Evolutionary conservation across 805 yeast genomes (phyloP).

Genomic region (Schwanniomyces yamadae): DNA sequence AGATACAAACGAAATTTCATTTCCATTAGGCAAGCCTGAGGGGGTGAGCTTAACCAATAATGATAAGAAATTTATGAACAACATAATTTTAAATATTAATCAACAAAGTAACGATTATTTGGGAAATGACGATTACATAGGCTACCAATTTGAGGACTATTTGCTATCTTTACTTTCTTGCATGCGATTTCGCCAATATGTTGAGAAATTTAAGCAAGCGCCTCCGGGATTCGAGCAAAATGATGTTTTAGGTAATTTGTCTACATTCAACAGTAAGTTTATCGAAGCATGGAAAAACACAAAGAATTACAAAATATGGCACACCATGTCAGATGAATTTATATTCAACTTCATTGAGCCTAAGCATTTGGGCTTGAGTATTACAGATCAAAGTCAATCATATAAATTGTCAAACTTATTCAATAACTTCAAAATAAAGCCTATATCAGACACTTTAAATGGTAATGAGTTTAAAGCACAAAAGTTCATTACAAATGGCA

Average conservation of each 20-base stretch:
- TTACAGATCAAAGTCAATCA: constrained; percentile 22
- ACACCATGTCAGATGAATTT: constrained; percentile 41
- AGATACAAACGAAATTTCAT: constrained; percentile 52
- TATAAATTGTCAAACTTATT: constrained; percentile 24
- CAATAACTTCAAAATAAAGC: constrained; percentile 19
- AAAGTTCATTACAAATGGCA: constrained; percentile 15
- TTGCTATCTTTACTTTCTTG: constrained; percentile 71
- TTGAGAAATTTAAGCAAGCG: constrained; percentile 33
- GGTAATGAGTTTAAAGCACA: constrained; percentile 20
- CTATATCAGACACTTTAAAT: constrained; percentile 4
- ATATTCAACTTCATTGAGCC: constrained; percentile 44
- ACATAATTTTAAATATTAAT: constrained; percentile 50
- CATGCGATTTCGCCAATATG: constrained; percentile 65
- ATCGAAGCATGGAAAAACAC: constrained; percentile 33
- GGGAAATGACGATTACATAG: constrained; percentile 74
- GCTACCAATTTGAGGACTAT: constrained; percentile 90
- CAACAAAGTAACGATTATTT: constrained; percentile 29
- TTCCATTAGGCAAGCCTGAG: constrained; percentile 38
- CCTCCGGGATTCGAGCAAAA: constrained; percentile 41
- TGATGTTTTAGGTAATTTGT: constrained; percentile 27
- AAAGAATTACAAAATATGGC: constrained; percentile 40
- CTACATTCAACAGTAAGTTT: constrained; percentile 32
- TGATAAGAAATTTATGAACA: constrained; percentile 76
- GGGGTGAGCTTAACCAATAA: constrained; percentile 33
- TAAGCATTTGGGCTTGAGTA: constrained; percentile 31